phyloP scores from a whole-genome alignment of 768 basidiomycete species.

The Macrocybe gigantea region DNA sequence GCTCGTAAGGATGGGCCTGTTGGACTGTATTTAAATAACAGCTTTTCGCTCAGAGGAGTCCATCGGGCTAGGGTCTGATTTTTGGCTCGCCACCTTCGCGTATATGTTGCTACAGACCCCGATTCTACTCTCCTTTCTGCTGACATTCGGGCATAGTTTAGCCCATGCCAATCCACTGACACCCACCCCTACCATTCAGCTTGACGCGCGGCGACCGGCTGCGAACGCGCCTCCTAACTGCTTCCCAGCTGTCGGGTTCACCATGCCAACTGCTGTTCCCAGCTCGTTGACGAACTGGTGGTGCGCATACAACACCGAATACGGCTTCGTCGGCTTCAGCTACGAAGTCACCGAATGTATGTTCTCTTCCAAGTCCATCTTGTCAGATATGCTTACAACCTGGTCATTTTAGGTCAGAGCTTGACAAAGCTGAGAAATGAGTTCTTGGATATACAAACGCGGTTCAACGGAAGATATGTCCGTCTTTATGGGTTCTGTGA shows the following conservation, averaged over 20 bases:
- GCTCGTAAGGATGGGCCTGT: no score
- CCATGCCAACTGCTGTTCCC: conserved; percentile 48
- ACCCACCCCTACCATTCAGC: conserved; percentile 7
- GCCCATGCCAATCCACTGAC: conserved; percentile 6
- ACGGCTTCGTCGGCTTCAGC: conserved; percentile 73
- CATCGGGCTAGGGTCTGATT: no score
- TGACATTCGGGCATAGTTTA: neutral
- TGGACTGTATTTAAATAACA: no score
- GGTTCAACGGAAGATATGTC: conserved; percentile 61
- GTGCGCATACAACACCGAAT: conserved; percentile 60
- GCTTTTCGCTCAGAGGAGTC: no score
- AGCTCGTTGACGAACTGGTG: conserved; percentile 47
- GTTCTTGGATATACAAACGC: conserved; percentile 53
- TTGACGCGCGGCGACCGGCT: neutral
- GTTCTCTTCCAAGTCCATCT: conserved; percentile 11
- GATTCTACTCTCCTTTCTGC: neutral
- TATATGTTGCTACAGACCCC: no score
- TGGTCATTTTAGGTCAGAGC: conserved; percentile 47
- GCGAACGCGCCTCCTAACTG: conserved; percentile 11
- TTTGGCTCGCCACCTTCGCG: no score
- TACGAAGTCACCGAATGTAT: conserved; percentile 66
- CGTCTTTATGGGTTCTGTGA: conserved; percentile 50
- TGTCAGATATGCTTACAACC: neutral
- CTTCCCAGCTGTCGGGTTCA: conserved; percentile 17
- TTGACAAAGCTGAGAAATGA: conserved; percentile 40